phyloP scores from a whole-genome alignment of 2,329 filamentous ascomycete genomes.

The Penicillium corylophilum region DNA sequence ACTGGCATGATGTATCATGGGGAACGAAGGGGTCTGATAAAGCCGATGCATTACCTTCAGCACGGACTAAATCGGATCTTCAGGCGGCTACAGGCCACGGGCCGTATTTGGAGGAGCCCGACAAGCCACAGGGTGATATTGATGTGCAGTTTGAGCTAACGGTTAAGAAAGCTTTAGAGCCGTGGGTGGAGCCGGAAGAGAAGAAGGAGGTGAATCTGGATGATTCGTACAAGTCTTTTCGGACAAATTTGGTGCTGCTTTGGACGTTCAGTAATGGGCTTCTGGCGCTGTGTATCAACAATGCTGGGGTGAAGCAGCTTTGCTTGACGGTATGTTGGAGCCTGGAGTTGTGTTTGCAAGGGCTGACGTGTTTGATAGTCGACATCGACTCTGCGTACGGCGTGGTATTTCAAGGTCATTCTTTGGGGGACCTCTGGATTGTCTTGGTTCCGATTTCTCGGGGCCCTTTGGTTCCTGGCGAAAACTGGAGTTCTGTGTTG shows the following conservation, averaged over 20 bases:
- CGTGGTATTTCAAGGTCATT: slow-evolving; percentile 18
- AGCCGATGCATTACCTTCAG: slow-evolving; percentile 82
- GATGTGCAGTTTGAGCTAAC: slow-evolving; percentile 93
- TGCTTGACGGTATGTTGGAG: slow-evolving; percentile 17
- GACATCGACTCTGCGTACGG: slow-evolving; percentile 5
- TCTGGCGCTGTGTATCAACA: slow-evolving; percentile 80
- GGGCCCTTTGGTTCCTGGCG: slow-evolving; percentile 17
- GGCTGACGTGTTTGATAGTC: slow-evolving; percentile 3
- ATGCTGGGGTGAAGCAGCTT: slow-evolving; percentile 49
- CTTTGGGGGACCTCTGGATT: slow-evolving; percentile 21
- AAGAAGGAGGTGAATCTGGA: slow-evolving; percentile 80
- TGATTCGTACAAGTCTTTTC: slow-evolving; percentile 97
- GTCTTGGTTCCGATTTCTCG: slow-evolving; percentile 19
- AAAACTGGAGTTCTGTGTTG: slow-evolving; percentile 16
- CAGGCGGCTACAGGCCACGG: slow-evolving; percentile 52
- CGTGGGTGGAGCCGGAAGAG: slow-evolving; percentile 72
- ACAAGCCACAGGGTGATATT: slow-evolving; percentile 93
- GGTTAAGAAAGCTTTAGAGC: slow-evolving; percentile 83
- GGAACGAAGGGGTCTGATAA: slow-evolving; percentile 98
- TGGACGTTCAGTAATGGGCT: slow-evolving; percentile 94
- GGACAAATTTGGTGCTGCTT: slow-evolving; percentile 81
- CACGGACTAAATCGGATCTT: slow-evolving; percentile 79
- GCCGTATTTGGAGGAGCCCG: slow-evolving; percentile 85
- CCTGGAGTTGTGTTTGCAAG: background rate
- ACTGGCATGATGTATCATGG: slow-evolving; percentile 99